Evolutionary conservation across 2,329 filamentous ascomycete species (phyloP).

Genomic region (Alternaria metachromatica): DNA sequence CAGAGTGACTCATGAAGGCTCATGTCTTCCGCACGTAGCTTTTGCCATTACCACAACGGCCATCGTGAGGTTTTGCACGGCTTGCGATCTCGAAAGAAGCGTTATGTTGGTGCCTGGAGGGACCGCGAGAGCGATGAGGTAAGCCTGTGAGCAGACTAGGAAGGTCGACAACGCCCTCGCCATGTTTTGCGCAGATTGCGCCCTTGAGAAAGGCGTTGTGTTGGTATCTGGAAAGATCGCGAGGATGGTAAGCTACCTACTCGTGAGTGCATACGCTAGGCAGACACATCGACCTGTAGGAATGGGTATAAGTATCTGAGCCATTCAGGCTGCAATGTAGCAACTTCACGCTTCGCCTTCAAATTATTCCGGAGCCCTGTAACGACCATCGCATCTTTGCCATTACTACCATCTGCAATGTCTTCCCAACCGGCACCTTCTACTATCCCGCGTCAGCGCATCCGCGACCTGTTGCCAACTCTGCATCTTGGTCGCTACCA

Average conservation of each 20-base stretch:
- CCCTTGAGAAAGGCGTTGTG: neutral
- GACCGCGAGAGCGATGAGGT: neutral
- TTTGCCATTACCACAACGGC: neutral
- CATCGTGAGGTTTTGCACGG: neutral
- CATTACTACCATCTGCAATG: constrained; percentile 7
- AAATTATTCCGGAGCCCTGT: too few species aligned
- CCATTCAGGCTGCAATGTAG: neutral
- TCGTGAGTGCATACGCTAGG: neutral
- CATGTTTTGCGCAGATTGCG: neutral
- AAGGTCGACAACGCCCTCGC: neutral
- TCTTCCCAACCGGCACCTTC: neutral
- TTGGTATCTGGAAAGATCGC: neutral
- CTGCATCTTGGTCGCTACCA: constrained; percentile 47
- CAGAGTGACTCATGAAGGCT: neutral
- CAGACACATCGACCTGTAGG: neutral
- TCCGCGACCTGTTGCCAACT: constrained; percentile 49
- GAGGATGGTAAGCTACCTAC: neutral
- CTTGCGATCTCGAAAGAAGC: neutral
- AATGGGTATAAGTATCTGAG: neutral
- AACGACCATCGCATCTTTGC: neutral
- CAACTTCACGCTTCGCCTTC: neutral
- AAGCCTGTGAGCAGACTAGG: neutral
- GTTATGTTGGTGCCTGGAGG: neutral
- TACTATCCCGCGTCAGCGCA: constrained; percentile 35
- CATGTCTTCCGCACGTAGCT: neutral